Evolutionary conservation across 2,329 filamentous ascomycete species (phyloP), one percentile per base, ranked within the genome.

Genomic region (Arthroderma sp.): DNA sequence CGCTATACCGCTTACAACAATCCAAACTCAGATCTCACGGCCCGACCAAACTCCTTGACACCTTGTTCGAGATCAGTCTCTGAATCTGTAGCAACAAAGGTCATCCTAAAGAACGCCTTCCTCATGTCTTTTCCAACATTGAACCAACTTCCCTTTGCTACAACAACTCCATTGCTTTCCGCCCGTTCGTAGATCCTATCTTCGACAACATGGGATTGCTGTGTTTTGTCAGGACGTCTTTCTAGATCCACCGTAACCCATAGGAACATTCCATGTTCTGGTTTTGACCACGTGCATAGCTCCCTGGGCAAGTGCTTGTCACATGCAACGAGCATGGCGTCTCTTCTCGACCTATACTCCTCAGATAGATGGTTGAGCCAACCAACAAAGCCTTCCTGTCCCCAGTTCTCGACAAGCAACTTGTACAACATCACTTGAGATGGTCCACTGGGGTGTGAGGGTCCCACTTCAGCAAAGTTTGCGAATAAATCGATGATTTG

Each of bases 371-470:
- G 37, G 1, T 45, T 38, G 1, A 62, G 45, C 59, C 60, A 63
- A 2, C 47, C 36, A 1, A 60, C 29, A 40, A 59, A 58, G 1
- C 61, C 59, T 1, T 45, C 31, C 43, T 61, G 60, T 4, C 58
- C 56, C 58, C 60, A 63, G 3, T 45, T 53, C 40, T 56, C 48
- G 29, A 60, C 60, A 1, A 94, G 71, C 22, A 94, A 68, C 65
- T 89, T 88, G 68, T 82, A 85, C 44, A 94, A 65, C 15, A 88
- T 69, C 11, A 86, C 69, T 65, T 94, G 86, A 0, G 80, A 79
- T 54, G 89, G 73, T 15, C 87, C 87, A 43, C 75, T 78, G 0
- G 87, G 85, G 3, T 83, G 83, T 59, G 94, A 86, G 38, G 78
- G 83, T 38, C 77, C 80, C 11, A 82, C 77, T 62, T 94, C 87